A percentile compares a stretch with the other conserved stretches of the same genome.
Conservation (phyloP, 2,329 filamentous ascomycete species). For the Thielaviopsis musarum region DNA sequence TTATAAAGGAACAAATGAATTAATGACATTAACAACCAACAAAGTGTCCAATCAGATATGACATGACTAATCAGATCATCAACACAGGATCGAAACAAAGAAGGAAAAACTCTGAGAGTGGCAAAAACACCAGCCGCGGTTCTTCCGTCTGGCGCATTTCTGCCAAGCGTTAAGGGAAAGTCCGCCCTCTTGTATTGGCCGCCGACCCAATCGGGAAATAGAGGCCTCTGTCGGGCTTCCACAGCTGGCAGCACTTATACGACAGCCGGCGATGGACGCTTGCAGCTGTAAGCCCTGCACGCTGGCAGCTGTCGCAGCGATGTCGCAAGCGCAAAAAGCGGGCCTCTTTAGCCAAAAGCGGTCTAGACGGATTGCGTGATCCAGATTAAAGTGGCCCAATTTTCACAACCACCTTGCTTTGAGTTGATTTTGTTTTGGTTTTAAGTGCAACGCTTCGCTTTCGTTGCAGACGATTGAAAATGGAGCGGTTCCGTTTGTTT, state of each 20-base stretch:
- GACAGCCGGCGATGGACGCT: neutral
- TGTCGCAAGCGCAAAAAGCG: conserved; percentile 9
- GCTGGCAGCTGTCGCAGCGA: neutral
- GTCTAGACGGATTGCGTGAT: conserved; percentile 13
- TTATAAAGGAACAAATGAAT: neutral
- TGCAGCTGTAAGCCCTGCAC: neutral
- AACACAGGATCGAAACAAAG: neutral
- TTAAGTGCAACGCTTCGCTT: neutral
- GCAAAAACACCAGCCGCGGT: neutral
- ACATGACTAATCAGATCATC: neutral
- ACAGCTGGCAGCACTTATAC: conserved; percentile 9
- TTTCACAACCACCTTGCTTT: neutral
- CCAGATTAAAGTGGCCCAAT: conserved; percentile 4
- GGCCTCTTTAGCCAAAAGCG: conserved; percentile 6
- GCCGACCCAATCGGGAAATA: neutral
- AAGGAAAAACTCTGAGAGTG: neutral
- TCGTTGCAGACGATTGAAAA: too few relatives aligned
- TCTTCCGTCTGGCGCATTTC: too few relatives aligned
- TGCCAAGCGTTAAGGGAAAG: too few relatives aligned
- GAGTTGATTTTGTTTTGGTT: neutral
- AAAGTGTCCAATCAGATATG: neutral
- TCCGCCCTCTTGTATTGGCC: too few relatives aligned
- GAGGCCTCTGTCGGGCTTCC: neutral
- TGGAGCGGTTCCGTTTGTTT: neutral
- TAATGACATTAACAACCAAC: neutral